Evolutionary conservation across 2,329 filamentous ascomycete genomes (phyloP), one percentile per base, ranked within the genome.

Genomic region (Clarireedia monteithiana): DNA sequence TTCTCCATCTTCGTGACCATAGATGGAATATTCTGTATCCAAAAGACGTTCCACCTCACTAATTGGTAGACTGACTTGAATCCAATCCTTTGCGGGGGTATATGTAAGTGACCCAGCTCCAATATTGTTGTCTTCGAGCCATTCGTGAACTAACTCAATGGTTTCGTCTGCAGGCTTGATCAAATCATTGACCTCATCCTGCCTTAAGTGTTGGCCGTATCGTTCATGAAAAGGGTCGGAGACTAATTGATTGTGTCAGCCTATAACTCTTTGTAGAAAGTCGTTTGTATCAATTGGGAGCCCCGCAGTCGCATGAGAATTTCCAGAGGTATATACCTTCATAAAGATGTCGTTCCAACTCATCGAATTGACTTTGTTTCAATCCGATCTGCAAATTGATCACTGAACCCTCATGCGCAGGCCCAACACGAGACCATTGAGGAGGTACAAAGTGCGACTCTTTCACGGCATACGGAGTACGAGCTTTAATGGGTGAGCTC

Each of bases 31-130:
- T 48, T 69, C 64, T 4, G 70, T 71, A 53, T 69, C 65, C 12
- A 73, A 62, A 5, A 73, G 62, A 30, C 30, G 38, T 53, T 73
- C 71, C 2, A 64, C 66, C 26, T 82, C 71, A 0, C 79, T 76
- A 6, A 84, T 67, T 34, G 73, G 69, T 3, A 83, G 69, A 7
- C 56, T 51, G 23, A 64, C 40, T 34, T 73, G 74, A 57, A 84
- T 76, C 78, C 79, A 83, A 60, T 84, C 80, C 63, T 77, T 77
- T 39, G 79, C 77, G 0, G 76, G 70, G 63, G 72, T 79, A 67
- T 80, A 78, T 34, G 65, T 62, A 9, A 62, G 48, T 17, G 53
- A 26, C 6, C 69, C 65, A 14, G 66, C 60, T 14, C 65, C 64
- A 39, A 84, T 73, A 40, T 74, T 79, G 66, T 80, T 74, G 58